Base-by-base conservation (phyloP, 169 alveolate species). In the Plasmodium adleri region DNA sequence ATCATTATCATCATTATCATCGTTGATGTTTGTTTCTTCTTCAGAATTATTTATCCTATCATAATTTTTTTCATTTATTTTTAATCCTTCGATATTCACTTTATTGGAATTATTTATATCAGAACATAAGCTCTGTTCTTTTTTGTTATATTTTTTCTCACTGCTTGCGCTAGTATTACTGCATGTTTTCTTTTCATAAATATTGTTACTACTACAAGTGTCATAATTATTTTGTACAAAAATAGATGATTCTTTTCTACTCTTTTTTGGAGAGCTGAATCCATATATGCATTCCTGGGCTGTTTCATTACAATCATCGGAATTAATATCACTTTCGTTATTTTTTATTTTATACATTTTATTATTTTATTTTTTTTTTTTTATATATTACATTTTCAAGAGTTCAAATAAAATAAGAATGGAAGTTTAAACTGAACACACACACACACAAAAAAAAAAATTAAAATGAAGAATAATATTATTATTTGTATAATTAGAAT, bases 251-350 rank as follows among this genome's bases (percentile, higher is more conserved):
- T 7, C 10, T 9, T 26, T 59, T 54, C 52, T 85, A 64, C 60
- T 24, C 58, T 86, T 72, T 74, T 86, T 52, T 10, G 80, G 71
- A n/a, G 85, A 49, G 20, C 74, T 86, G 17, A 86, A 86, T 39
- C 71, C 24, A 15, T 72, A 86, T 17, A 86, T 86, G 13, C 92
- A 86, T 22, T 72, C 92, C 62, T 72, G 64, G n/a, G 92, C 87
- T 3, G 92, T 86, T 17, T 71, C 92, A 54, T 86, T 56, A 58
- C 86, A 70, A 56, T 86, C 92, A 63, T 86, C 92, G 10, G 87
- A 72, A 58, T 70, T 86, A 47, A 86, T 86, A 2, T 86, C 92
- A 62, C 92, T 67, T 50, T 67, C 88, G 47, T 63, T 72, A 52
- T 67, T 60, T 9, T 32, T 66, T 47, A 86, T 10, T 67, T 86